phyloP scores from a whole-genome alignment of 345 rosid genomes.

The Leavenworthia alabamica region DNA sequence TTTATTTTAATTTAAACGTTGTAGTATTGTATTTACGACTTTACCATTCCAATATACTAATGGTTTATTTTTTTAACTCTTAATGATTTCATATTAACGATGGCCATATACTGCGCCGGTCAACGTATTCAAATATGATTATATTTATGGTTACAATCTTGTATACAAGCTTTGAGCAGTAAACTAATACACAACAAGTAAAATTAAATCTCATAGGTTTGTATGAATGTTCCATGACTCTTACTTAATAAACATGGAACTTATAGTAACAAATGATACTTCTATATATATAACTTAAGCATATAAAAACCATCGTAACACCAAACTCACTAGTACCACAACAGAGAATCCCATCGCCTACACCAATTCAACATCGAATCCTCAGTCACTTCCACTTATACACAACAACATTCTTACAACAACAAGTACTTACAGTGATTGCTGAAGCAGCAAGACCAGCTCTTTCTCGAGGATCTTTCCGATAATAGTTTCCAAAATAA shows the following conservation, averaged over 20 bases:
- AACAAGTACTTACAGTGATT: conserved; percentile 83
- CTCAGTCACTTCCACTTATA: background rate
- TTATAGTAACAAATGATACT: no score
- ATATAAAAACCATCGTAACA: background rate
- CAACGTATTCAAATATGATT: no score
- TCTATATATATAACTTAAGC: background rate
- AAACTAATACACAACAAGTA: conserved; percentile 11
- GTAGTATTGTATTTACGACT: conserved; percentile 12
- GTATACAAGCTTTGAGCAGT: conserved; percentile 5
- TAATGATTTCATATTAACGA: no score
- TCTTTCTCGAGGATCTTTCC: conserved; percentile 98
- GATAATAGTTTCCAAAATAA: conserved; percentile 82
- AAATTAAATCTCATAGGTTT: no score
- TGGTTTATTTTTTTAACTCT: background rate
- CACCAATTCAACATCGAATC: conserved; percentile 3
- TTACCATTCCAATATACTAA: background rate
- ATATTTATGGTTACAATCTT: background rate
- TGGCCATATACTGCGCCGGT: no score
- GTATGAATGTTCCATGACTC: no score
- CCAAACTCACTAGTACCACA: conserved; percentile 36
- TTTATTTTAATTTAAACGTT: conserved; percentile 4
- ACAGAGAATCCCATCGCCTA: conserved; percentile 86
- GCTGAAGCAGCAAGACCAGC: conserved; percentile 99
- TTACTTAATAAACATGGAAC: no score
- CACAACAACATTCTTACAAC: no score